phyloP scores from a whole-genome alignment of 1,284 basidiomycete species.

The Neonothopanus nambi region DNA sequence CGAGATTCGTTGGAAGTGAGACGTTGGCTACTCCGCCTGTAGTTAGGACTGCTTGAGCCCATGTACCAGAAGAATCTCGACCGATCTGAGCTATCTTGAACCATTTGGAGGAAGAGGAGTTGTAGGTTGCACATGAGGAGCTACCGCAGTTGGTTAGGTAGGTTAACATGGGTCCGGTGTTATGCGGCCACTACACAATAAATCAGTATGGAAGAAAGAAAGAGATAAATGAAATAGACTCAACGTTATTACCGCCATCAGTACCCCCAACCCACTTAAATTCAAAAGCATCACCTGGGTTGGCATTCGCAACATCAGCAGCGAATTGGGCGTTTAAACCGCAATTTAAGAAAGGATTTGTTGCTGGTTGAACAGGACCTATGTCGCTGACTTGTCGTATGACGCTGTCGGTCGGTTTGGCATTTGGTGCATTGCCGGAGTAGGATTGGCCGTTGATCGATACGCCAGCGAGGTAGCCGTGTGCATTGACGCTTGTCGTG shows the following conservation, averaged over 20 bases:
- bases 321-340: constrained; percentile 58
- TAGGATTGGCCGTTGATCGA: constrained; percentile 46
- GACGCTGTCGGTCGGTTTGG: constrained; percentile 37
- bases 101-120: constrained; percentile 50
- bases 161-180: constrained; percentile 56
- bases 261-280: constrained; percentile 62
- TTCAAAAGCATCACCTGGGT: constrained; percentile 59
- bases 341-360: constrained; percentile 42
- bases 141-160: constrained; percentile 56
- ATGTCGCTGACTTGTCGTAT: constrained; percentile 48
- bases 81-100: constrained; percentile 45
- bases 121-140: constrained; percentile 49
- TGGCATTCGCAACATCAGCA: constrained; percentile 53
- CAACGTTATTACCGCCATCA: constrained; percentile 23
- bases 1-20: constrained; percentile 45
- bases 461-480: constrained; percentile 45
- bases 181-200: constrained; percentile 34
- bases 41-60: constrained; percentile 17
- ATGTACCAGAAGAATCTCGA: neutral
- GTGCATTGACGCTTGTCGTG: constrained; percentile 32
- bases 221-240: neutral
- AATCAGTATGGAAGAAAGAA: neutral
- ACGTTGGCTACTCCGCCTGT: constrained; percentile 31
- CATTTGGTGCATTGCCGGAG: constrained; percentile 43
- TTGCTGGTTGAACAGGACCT: constrained; percentile 49